These are phyloP conservation scores for Dalbergia oliveri DNA, from an alignment of 306 rosid species.

Conservation along the genomic window DNA sequence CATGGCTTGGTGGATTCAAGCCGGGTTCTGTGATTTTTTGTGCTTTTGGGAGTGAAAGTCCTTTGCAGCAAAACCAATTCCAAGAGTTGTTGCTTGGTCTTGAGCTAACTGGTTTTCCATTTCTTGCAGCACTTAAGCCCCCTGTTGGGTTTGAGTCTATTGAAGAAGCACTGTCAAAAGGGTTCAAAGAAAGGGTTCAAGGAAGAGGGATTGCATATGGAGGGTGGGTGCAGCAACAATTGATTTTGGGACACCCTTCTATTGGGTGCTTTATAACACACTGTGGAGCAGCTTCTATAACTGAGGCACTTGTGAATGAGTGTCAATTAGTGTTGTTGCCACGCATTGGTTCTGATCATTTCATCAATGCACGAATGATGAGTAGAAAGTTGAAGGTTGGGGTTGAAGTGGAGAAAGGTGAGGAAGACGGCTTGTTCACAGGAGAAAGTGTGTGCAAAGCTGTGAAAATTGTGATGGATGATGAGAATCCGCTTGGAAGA, in stretches of 20 bases:
- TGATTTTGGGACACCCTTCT: conserved; percentile 62
- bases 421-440: conserved; percentile 60
- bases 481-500: conserved; percentile 49
- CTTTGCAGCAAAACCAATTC: conserved; percentile 19
- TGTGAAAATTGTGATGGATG: conserved; percentile 57
- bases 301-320: conserved; percentile 56
- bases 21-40: conserved; percentile 38
- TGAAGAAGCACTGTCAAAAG: conserved; percentile 49
- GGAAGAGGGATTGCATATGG: conserved; percentile 51
- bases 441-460: conserved; percentile 61
- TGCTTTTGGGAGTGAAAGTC: conserved; percentile 48
- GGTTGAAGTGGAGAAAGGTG: conserved; percentile 67
- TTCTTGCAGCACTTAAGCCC: conserved; percentile 38
- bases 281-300: conserved; percentile 68
- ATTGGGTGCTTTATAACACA: conserved; percentile 83
- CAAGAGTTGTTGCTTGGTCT: conserved; percentile 49
- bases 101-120: conserved; percentile 45
- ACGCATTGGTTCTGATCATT: conserved; percentile 41
- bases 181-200: conserved; percentile 45
- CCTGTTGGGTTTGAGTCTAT: conserved; percentile 46
- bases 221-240: conserved; percentile 74
- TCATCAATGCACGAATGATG: conserved; percentile 57
- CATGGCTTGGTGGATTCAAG: conserved; percentile 45
- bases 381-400: conserved; percentile 42
- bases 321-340: conserved; percentile 68